Evolutionary conservation across 768 basidiomycete genomes (phyloP).

Genomic region (Glaciozyma antarctica): DNA sequence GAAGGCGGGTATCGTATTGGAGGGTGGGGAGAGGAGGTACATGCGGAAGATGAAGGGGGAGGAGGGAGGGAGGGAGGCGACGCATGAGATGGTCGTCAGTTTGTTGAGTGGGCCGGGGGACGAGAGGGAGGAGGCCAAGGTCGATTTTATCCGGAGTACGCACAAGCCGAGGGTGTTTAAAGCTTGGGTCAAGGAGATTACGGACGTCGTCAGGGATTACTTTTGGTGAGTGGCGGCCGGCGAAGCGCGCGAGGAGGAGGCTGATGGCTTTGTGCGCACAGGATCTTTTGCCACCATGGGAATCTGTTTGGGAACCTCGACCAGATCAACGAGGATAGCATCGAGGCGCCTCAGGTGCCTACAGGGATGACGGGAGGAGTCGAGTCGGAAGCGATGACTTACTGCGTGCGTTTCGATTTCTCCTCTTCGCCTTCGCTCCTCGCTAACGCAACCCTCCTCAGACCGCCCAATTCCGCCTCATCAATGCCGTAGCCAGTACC

Average conservation of each 20-base stretch:
- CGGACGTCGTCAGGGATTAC: slow-evolving; percentile 75
- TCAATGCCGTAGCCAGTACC: slow-evolving; percentile 67
- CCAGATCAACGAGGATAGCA: slow-evolving; percentile 71
- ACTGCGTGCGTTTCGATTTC: slow-evolving; percentile 57
- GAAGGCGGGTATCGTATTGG: slow-evolving; percentile 18
- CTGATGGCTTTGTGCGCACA: slow-evolving; percentile 45
- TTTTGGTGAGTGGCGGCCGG: slow-evolving; percentile 38
- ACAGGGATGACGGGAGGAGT: slow-evolving; percentile 98
- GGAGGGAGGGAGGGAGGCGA: slow-evolving; percentile 10
- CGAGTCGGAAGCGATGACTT: slow-evolving; percentile 92
- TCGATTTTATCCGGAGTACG: slow-evolving; percentile 41
- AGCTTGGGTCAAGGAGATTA: slow-evolving; percentile 69
- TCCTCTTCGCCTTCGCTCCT: not conserved
- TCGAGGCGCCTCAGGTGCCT: slow-evolving; percentile 85
- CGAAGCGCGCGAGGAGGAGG: not conserved
- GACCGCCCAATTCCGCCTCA: slow-evolving; percentile 77
- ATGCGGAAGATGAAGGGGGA: slow-evolving; percentile 18
- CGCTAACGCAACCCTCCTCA: slow-evolving; percentile 37
- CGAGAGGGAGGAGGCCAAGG: slow-evolving; percentile 33
- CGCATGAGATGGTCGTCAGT: slow-evolving; percentile 20
- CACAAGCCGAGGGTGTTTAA: slow-evolving; percentile 56
- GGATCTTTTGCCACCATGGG: slow-evolving; percentile 93
- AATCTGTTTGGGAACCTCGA: slow-evolving; percentile 80
- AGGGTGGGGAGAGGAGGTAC: slow-evolving; percentile 7
- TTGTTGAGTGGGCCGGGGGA: slow-evolving; percentile 32